Evolutionary conservation across 1,284 basidiomycete species (phyloP).

Genomic region (Blastosporella zonata): DNA sequence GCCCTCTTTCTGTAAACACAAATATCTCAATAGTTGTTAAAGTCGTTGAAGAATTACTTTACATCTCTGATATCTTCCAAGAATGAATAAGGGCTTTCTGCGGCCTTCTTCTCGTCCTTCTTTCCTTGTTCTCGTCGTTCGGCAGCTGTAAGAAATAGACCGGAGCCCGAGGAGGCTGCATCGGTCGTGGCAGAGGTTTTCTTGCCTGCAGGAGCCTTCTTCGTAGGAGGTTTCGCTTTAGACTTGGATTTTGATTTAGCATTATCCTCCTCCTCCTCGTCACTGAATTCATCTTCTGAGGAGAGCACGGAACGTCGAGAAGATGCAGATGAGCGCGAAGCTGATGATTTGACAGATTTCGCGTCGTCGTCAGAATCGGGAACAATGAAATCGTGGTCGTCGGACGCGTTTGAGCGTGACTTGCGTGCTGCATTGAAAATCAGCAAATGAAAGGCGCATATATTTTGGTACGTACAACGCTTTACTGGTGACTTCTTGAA

Average conservation of each 20-base stretch:
- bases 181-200: constrained; percentile 13
- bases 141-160: constrained; percentile 79
- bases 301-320: constrained; percentile 43
- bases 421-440: constrained; percentile 33
- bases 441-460: not conserved
- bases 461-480: constrained; percentile 35
- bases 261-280: constrained; percentile 29
- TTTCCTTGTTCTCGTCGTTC: constrained; percentile 76
- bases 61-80: constrained; percentile 77
- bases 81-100: constrained; percentile 84
- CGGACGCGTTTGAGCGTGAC: constrained; percentile 33
- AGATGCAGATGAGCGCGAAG: constrained; percentile 43
- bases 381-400: constrained; percentile 67
- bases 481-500: constrained; percentile 65
- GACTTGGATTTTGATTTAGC: constrained; percentile 30
- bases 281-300: constrained; percentile 33
- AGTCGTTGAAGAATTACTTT: constrained; percentile 22
- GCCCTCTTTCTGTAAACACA: constrained; percentile 70
- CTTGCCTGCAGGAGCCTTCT: constrained; percentile 15
- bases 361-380: constrained; percentile 55
- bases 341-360: constrained; percentile 38
- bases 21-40: not conserved
- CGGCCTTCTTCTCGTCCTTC: constrained; percentile 79
- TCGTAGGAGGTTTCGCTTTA: constrained; percentile 25
- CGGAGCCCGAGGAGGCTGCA: constrained; percentile 24